Base-by-base conservation (phyloP, 2,329 filamentous ascomycete genomes). In the Epichloe coenophiala region DNA sequence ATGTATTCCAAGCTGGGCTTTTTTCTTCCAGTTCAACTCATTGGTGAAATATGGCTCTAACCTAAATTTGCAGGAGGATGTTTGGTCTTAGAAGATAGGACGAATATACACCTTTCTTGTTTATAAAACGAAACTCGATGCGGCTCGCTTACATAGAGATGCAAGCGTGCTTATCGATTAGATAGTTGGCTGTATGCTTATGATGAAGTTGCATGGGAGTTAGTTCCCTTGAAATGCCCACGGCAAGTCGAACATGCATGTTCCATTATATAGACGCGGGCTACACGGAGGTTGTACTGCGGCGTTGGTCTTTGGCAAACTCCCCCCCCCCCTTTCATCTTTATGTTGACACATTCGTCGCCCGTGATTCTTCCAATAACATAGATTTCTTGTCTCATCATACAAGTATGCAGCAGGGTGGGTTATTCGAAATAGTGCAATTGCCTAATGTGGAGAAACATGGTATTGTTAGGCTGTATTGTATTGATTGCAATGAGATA, bases 51-150 rank as follows among this genome's bases (percentile, higher is more conserved):
- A 17, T 15, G 13, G 39, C 13, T 9, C 41, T 50, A 50, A 50
- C 42, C 46, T 38, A 33, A 39, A 33, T 45, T 46, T 57, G 60
- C 55, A 84, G 81, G 81, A 85, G 76, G 81, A 85, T 61, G 81
- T 85, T 48, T 85, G 81, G 81, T 85, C 80, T 65, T 84, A 70
- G 12, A 27, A 21, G 13, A 42, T 12, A 55, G 7, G 21, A 51
- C 47, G 36, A 48, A 48, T 53, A 40, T 19, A 45, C 15, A 38
- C 15, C 8, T 21, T 17, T 33, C 15, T 40, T 31, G 3, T 41
- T 11, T n/a, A 31, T 31, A 40, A 13, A 40, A 21, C 15, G 13
- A 39, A 21, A 48, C 23, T 13, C 23, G 27, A 42, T 35, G 5
- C 39, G 31, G 9, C 37, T 11, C 39, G 9, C 36, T 33, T 38